These are phyloP conservation scores for Ceratocystis huliohia DNA, from an alignment of 2,329 filamentous ascomycete species.

Conservation along the genomic window DNA sequence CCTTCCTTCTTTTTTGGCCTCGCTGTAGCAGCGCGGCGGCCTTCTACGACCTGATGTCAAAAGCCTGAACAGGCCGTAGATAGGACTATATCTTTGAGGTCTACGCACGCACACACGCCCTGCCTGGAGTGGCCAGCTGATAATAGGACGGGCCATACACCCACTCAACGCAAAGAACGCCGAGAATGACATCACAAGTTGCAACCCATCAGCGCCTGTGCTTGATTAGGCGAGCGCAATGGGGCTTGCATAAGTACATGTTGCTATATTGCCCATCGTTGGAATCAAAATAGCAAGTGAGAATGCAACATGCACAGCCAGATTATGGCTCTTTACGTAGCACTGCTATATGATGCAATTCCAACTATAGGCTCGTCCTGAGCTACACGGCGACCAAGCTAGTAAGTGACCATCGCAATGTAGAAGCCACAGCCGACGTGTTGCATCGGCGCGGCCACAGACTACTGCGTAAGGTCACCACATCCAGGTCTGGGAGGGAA, in stretches of 20 bases:
- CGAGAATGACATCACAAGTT: neutral
- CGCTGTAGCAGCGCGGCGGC: neutral
- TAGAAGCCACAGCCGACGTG: neutral
- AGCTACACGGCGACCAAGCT: neutral
- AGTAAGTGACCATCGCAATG: neutral
- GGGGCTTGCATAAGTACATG: neutral
- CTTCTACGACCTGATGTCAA: no score
- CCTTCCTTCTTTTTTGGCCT: neutral
- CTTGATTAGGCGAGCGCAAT: neutral
- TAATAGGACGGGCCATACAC: no score
- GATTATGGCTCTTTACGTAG: neutral
- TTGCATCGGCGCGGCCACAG: neutral
- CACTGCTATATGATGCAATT: neutral
- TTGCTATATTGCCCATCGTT: neutral
- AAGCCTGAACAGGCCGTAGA: no score
- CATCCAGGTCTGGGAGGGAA: neutral
- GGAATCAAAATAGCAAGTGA: neutral
- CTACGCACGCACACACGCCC: no score
- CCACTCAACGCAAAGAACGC: no score
- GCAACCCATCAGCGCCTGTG: neutral
- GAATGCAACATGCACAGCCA: neutral
- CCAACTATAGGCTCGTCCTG: neutral
- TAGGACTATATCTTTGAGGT: no score
- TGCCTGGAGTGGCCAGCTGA: no score
- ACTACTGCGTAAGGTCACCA: neutral